Base-by-base conservation (phyloP, 441 rosid genomes). In the Mallotus repandus region DNA sequence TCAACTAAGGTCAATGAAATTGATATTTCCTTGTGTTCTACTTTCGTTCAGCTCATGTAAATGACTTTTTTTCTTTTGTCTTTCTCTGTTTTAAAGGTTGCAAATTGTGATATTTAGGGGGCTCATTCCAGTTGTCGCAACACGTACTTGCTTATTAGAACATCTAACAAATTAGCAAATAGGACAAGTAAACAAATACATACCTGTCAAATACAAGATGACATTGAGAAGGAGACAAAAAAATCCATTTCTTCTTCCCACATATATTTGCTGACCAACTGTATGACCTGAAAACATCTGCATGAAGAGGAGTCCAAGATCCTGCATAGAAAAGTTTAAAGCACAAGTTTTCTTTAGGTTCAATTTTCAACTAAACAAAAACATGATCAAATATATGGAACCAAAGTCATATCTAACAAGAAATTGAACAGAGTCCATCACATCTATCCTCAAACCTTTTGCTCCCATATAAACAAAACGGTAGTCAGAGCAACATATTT, bases 221-320 rank as follows among this genome's bases (percentile, higher is more conserved):
- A 77, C 77, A 63, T 72, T 96, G 98, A 45, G 83, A 59, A 69
- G 96, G 94, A 72, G 97, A 79, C 70, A 91, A 86, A 71, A 93
- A 89, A 76, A 89, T 80, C 98, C 97, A 96, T 77, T 77, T 86
- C 81, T 96, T 96, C 87, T 73, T 89, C 77, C 99, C 98, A 57
- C 98, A 93, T 7, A 90, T 96, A 54, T 93, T 96, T 9, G 98
- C 96, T 66, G 99, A 93, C 98, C 97, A 93, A 70, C 97, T 96
- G 76, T 86, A 93, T 53, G 99, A 93, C 83, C 97, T 84, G 86
- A 93, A 91, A 71, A 96, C 99, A 86, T 96, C 98, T 71, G 97
- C 97, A 63, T 96, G 98, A 75, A 96, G 89, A 76, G 98, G 96
- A 41, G 97, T 96, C 98, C 98, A 93, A 71, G 99, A 90, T 78